Base-by-base conservation (phyloP, 1,284 basidiomycete genomes). In the Rhodotorula sp. region DNA sequence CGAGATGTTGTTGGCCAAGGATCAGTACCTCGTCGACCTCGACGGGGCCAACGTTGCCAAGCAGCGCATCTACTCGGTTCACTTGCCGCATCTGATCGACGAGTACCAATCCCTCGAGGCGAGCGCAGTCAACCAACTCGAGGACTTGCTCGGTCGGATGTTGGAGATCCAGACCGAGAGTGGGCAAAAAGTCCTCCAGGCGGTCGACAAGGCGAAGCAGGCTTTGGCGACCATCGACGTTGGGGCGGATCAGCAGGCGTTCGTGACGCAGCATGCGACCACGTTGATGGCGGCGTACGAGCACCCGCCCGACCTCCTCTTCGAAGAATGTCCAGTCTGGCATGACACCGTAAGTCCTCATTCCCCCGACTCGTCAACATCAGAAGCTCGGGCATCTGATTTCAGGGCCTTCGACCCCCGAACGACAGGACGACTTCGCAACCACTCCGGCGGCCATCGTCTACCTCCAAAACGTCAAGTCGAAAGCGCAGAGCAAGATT, bases 401-500 rank as follows among this genome's bases (percentile, higher is more conserved):
- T 39, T 39, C 34, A 39, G 4, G 34, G 34, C 34, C 34, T 39
- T 29, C 7, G 16, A 12, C 5, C 47, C 18, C 39, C 7, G 21
- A 21, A 12, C 6, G 16, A 18, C 58, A 76, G 71, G 72, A 71
- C 56, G 75, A 66, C 1, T 72, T 76, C 60, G 57, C 73, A 3
- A 64, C 62, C 5, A 69, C 64, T 0, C 68, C 72, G 1, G 14
- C 69, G 0, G 63, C 67, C 1, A 43, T 67, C 23, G 60, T 49
- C 31, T 77, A 73, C 62, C 64, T 77, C 10, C 70, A 73, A 23
- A 77, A 77, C 67, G 57, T 77, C 57, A 69, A 73, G 58, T 21
- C 61, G 23, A 69, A 68, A 26, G 51, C 69, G 34, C 26, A 21
- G 68, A 81, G 81, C 52, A 90, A 89, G 80, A 77, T 90, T 21